Percentiles rank a stretch among this genome's conserved stretches.
These are phyloP conservation scores for Chalciporus pseudorubinellus DNA, from an alignment of 768 basidiomycete species.

Conservation along the genomic window DNA sequence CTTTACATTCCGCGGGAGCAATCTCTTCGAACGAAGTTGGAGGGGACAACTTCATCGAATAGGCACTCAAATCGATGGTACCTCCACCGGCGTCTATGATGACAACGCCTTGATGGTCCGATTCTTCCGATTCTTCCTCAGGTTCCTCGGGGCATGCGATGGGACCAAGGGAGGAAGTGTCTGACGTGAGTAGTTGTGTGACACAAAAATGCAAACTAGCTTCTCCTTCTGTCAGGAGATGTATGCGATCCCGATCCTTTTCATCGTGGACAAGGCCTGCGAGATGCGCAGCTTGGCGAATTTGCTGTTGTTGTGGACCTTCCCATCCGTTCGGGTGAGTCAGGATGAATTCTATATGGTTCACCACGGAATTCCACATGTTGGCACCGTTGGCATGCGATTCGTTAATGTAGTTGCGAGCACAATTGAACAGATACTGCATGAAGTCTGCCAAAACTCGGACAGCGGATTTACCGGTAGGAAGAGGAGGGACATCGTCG, in stretches of 20 bases:
- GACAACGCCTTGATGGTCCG: conserved; percentile 37
- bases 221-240: conserved; percentile 27
- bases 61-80: conserved; percentile 40
- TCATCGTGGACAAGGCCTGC: conserved; percentile 23
- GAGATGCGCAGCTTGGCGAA: conserved; percentile 23
- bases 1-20: conserved; percentile 30
- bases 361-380: conserved; percentile 24
- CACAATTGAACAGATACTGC: conserved; percentile 25
- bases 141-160: background rate
- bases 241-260: conserved; percentile 16
- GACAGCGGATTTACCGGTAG: conserved; percentile 15
- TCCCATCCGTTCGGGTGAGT: conserved; percentile 35
- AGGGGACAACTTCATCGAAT: conserved; percentile 23
- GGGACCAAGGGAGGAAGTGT: conserved; percentile 15
- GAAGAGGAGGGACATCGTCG: conserved; percentile 25
- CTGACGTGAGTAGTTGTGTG: conserved; percentile 37
- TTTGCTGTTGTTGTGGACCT: conserved; percentile 28
- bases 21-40: conserved; percentile 34
- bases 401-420: conserved; percentile 20
- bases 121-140: background rate
- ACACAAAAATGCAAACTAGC: conserved; percentile 39
- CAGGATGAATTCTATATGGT: conserved; percentile 22
- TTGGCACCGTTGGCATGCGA: conserved; percentile 22
- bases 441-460: conserved; percentile 28
- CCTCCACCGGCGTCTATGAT: conserved; percentile 47